Conservation (phyloP, 495 filamentous ascomycete genomes). For the Neurospora sp. region DNA sequence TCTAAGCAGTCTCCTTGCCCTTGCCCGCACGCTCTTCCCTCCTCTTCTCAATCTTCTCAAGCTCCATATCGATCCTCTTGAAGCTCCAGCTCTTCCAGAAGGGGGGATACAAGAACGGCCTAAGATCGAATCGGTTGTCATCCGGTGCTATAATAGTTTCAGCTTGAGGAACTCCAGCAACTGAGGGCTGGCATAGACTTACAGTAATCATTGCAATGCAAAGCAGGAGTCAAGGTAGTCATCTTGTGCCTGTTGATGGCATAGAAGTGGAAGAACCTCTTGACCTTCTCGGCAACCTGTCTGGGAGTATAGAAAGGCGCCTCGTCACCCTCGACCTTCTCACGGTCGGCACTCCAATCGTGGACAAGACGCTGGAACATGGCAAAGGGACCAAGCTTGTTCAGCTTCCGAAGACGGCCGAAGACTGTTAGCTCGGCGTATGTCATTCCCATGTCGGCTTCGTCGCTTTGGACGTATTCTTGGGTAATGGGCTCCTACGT, state of each 20-base stretch:
- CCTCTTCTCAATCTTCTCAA: constrained; percentile 24
- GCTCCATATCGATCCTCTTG: constrained; percentile 41
- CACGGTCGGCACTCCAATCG: constrained; percentile 50
- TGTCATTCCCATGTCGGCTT: constrained; percentile 62
- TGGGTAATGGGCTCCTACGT: constrained; percentile 58
- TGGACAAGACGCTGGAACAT: constrained; percentile 63
- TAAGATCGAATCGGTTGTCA: constrained; percentile 47
- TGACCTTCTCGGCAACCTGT: constrained; percentile 50
- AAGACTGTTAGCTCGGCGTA: constrained; percentile 39
- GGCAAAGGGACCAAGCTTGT: constrained; percentile 63
- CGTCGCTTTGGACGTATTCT: constrained; percentile 56
- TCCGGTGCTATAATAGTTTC: constrained; percentile 19
- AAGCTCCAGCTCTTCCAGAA: constrained; percentile 39
- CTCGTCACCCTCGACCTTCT: constrained; percentile 17
- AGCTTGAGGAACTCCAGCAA: background rate
- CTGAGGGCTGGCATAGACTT: background rate
- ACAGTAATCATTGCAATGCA: constrained; percentile 28
- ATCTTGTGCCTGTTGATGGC: constrained; percentile 55
- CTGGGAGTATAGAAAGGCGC: constrained; percentile 21
- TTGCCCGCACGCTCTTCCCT: constrained; percentile 17
- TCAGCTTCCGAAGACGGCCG: constrained; percentile 50
- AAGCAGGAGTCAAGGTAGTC: constrained; percentile 51
- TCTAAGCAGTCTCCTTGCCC: background rate
- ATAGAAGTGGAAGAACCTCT: constrained; percentile 59
- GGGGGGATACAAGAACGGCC: constrained; percentile 50